Conservation (phyloP, 2,329 filamentous ascomycete species). For the Penicillium psychrosexuale region DNA sequence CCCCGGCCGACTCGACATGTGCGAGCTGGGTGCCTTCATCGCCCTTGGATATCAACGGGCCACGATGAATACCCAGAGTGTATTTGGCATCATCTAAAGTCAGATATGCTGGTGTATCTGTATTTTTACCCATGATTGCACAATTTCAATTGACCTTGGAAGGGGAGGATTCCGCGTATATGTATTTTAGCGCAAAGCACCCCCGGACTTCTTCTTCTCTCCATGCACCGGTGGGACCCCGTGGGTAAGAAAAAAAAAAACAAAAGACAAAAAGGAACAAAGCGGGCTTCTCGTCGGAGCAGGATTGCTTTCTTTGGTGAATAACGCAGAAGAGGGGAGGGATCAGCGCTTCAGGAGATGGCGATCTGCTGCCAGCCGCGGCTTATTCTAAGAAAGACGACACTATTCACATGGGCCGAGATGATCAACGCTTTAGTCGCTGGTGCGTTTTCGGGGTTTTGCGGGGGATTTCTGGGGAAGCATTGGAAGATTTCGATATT, state of each 20-base stretch:
- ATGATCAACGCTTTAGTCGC: neutral
- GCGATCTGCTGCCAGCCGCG: constrained; percentile 24
- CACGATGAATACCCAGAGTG: constrained; percentile 31
- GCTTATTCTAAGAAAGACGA: constrained; percentile 7
- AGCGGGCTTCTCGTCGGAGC: constrained; percentile 14
- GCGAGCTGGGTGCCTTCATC: constrained; percentile 23
- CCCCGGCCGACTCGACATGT: constrained; percentile 28
- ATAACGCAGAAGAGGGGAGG: constrained; percentile 12
- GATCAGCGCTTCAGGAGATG: constrained; percentile 20
- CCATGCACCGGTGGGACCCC: neutral
- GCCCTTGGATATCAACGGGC: constrained; percentile 23
- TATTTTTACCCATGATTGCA: constrained; percentile 23
- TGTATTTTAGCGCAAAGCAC: constrained; percentile 1
- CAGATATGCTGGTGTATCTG: constrained; percentile 26
- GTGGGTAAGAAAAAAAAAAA: neutral
- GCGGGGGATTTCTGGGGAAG: constrained; percentile 3
- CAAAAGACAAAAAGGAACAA: neutral
- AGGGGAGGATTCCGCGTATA: constrained; percentile 5
- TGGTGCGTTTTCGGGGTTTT: constrained; percentile 7
- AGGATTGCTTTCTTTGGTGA: constrained; percentile 15
- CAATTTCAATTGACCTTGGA: neutral
- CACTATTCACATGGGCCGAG: constrained; percentile 22
- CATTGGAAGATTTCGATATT: neutral
- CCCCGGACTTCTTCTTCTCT: neutral
- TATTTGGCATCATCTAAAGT: constrained; percentile 30